phyloP scores from a whole-genome alignment of 805 yeast species.

The Candida vaughaniae region DNA sequence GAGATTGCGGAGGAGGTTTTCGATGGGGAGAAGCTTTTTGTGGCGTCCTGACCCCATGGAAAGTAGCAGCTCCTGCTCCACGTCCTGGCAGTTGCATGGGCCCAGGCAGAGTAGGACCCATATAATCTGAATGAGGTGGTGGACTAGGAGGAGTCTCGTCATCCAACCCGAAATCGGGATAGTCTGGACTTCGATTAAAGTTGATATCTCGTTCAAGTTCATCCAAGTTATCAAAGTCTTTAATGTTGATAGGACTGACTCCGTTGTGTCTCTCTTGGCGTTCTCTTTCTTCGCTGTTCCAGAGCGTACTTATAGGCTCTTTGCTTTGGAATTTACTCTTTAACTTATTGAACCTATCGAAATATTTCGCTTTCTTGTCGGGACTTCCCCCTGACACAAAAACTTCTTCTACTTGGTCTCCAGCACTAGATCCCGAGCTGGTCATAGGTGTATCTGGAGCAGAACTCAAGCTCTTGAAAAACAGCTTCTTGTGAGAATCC shows the following conservation, averaged over 20 bases:
- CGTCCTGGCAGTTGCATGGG: slow-evolving; percentile 6
- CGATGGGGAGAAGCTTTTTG: slow-evolving; percentile 14
- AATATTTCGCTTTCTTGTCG: slow-evolving; percentile 20
- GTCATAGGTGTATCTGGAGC: slow-evolving; percentile 5
- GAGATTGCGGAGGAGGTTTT: slow-evolving; percentile 20
- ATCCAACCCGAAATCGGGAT: slow-evolving; percentile 1
- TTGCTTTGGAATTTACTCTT: slow-evolving; percentile 31
- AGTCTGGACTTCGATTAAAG: slow-evolving; percentile 1
- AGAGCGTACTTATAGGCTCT: slow-evolving; percentile 28
- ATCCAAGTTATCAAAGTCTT: slow-evolving; percentile 16
- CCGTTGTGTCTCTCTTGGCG: slow-evolving; percentile 4
- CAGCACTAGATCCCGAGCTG: slow-evolving; percentile 12
- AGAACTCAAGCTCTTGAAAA: slow-evolving; percentile 8
- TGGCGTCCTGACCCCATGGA: slow-evolving; percentile 7
- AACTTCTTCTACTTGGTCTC: slow-evolving; percentile 13
- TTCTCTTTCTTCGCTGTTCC: slow-evolving; percentile 11
- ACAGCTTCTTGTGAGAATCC: slow-evolving; percentile 10
- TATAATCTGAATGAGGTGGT: slow-evolving; percentile 10
- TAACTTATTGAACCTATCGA: slow-evolving; percentile 30
- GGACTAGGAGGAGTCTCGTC: slow-evolving; percentile 12
- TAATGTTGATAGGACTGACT: slow-evolving; percentile 11
- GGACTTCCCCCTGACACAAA: slow-evolving; percentile 1
- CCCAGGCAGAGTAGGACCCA: slow-evolving; percentile 1
- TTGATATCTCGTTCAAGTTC: slow-evolving; percentile 15
- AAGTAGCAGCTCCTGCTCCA: slow-evolving; percentile 2